These are phyloP conservation scores for Rasamsonia emersonii DNA, from an alignment of 2,329 filamentous ascomycete species.

Conservation along the genomic window DNA sequence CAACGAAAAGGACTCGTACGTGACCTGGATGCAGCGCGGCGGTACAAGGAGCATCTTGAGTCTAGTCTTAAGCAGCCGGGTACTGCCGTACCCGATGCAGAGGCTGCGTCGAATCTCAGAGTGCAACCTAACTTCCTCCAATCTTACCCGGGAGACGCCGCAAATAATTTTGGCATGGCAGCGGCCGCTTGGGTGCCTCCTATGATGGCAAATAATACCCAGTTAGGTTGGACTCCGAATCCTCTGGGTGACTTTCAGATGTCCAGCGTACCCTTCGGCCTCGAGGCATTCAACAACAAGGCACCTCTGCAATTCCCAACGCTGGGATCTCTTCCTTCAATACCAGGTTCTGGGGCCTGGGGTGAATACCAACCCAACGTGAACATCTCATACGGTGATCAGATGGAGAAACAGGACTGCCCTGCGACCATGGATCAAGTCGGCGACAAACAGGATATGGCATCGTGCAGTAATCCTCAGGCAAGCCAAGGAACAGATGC, in stretches of 20 bases:
- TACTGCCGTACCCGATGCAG: conserved; percentile 2
- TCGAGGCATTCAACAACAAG: conserved; percentile 1
- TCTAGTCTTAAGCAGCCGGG: conserved; percentile 12
- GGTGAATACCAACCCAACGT: conserved; percentile 1
- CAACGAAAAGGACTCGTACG: conserved; percentile 28
- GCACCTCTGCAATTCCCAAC: conserved; percentile 3
- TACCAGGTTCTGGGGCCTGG: conserved; percentile 1
- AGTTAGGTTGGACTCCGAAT: conserved; percentile 1
- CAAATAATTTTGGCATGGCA: conserved; percentile 1
- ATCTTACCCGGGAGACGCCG: not conserved
- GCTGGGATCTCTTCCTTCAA: conserved; percentile 2
- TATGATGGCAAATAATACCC: not conserved
- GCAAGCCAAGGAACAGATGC: no score
- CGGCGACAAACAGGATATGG: not conserved
- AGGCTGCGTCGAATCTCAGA: conserved; percentile 1
- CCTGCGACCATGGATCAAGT: not conserved
- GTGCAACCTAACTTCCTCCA: not conserved
- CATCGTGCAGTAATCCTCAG: not conserved
- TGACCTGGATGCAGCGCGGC: conserved; percentile 27
- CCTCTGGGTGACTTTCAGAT: conserved; percentile 1
- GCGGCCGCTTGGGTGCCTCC: conserved; percentile 1
- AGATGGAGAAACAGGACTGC: not conserved
- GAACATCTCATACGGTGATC: conserved; percentile 1
- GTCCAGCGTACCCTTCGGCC: not conserved
- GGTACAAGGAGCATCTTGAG: conserved; percentile 28